Conservation (phyloP, 2,329 filamentous ascomycete genomes). For the Bipolaris bicolor region DNA sequence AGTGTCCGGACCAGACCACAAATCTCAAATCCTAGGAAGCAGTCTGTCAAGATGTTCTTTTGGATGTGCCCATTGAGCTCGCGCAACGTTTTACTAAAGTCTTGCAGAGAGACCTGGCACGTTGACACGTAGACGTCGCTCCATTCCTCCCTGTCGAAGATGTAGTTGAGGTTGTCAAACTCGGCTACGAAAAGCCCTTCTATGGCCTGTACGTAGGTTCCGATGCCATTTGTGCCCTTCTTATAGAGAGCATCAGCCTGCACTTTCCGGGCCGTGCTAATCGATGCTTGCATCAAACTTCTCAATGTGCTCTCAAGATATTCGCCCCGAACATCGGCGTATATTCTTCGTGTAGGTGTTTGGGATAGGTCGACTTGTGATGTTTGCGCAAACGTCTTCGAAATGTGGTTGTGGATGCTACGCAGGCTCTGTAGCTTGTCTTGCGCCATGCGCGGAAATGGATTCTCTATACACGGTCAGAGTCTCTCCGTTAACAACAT, state of each 20-base stretch:
- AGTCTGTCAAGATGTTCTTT: slow-evolving; percentile 84
- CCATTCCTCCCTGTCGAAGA: slow-evolving; percentile 89
- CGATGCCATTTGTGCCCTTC: slow-evolving; percentile 87
- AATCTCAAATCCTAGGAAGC: slow-evolving; percentile 93
- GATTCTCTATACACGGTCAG: slow-evolving; percentile 56
- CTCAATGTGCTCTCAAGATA: slow-evolving; percentile 83
- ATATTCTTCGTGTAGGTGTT: slow-evolving; percentile 78
- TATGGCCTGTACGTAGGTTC: slow-evolving; percentile 84
- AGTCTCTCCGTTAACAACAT: not conserved
- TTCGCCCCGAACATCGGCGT: slow-evolving; percentile 82
- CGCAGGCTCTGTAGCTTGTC: slow-evolving; percentile 78
- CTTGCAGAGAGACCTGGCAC: slow-evolving; percentile 76
- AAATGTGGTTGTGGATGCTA: slow-evolving; percentile 79
- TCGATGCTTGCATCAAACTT: slow-evolving; percentile 84
- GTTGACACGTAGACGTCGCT: slow-evolving; percentile 77
- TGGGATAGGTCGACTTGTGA: slow-evolving; percentile 59
- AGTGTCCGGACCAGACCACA: slow-evolving; percentile 85
- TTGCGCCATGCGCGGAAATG: slow-evolving; percentile 80
- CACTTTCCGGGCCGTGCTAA: slow-evolving; percentile 77
- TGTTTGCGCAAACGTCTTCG: slow-evolving; percentile 60
- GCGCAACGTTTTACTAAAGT: slow-evolving; percentile 82
- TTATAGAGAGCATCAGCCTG: slow-evolving; percentile 81
- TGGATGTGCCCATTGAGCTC: slow-evolving; percentile 93
- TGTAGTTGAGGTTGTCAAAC: slow-evolving; percentile 85
- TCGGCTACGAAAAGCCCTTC: slow-evolving; percentile 87